Evolutionary conservation across 208 protist genomes (phyloP).

Genomic region (Leishmania gerbilli): DNA sequence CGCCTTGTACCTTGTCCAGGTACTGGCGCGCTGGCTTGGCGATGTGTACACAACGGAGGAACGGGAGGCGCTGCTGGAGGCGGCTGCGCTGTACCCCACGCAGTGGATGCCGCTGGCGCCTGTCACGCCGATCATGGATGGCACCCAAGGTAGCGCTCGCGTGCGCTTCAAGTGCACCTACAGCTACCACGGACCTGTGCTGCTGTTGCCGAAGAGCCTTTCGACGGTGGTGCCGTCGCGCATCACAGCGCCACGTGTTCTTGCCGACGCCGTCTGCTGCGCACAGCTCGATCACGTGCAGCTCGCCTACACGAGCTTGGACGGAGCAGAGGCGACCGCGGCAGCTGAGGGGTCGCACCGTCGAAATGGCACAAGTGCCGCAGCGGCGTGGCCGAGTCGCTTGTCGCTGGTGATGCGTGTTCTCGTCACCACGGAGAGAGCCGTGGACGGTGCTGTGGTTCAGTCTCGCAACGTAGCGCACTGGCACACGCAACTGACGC

Average conservation of each 20-base stretch:
- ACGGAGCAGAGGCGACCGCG: not conserved
- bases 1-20: conserved; percentile 26
- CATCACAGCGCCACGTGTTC: not conserved
- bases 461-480: conserved; percentile 6
- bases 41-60: conserved; percentile 15
- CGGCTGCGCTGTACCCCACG: conserved; percentile 20
- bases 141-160: not conserved
- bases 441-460: not conserved
- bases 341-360: too few relatives aligned
- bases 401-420: conserved; percentile 16
- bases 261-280: conserved; percentile 25
- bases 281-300: conserved; percentile 23
- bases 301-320: not conserved
- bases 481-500: conserved; percentile 24
- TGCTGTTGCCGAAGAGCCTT: not conserved
- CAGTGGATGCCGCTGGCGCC: conserved; percentile 25
- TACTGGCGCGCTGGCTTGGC: conserved; percentile 24
- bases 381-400: conserved; percentile 21
- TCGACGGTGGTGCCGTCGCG: not conserved
- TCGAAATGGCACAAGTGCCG: not conserved
- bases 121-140: not conserved
- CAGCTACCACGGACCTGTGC: conserved; percentile 21
- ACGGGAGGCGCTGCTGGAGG: conserved; percentile 25
- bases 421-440: conserved; percentile 4
- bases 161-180: conserved; percentile 27